Evolutionary conservation across 2,329 filamentous ascomycete genomes (phyloP).

Genomic region (Fusarium sp.): DNA sequence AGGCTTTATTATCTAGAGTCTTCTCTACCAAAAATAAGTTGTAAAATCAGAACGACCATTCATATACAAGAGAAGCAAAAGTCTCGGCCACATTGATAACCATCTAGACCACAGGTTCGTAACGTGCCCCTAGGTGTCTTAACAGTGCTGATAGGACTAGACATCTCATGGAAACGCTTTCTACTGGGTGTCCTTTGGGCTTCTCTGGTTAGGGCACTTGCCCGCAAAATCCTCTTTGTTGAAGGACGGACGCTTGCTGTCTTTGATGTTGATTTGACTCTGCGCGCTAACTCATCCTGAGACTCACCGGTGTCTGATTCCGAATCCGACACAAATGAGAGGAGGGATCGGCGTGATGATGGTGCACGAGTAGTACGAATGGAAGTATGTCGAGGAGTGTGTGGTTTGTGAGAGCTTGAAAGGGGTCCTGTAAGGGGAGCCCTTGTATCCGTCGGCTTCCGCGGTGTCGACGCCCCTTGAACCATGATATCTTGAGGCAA

Average conservation of each 20-base stretch:
- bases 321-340: conserved; percentile 54
- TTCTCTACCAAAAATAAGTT: neutral
- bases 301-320: conserved; percentile 54
- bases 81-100: conserved; percentile 62
- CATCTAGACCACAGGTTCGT: conserved; percentile 62
- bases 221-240: conserved; percentile 41
- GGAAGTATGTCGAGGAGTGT: conserved; percentile 38
- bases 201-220: conserved; percentile 43
- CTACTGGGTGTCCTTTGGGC: conserved; percentile 39
- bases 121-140: conserved; percentile 60
- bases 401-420: conserved; percentile 38
- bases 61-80: conserved; percentile 68
- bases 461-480: conserved; percentile 1
- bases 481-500: neutral
- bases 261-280: conserved; percentile 23
- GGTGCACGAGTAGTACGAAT: conserved; percentile 40
- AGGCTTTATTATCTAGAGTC: neutral
- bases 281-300: conserved; percentile 45
- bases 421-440: neutral
- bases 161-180: conserved; percentile 26
- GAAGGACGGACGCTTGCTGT: conserved; percentile 21
- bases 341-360: conserved; percentile 48
- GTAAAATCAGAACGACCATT: neutral
- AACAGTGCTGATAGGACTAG: conserved; percentile 38
- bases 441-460: neutral